Percentiles rank a stretch among this genome's conserved stretches.
Conservation (phyloP, 495 filamentous ascomycete species). For the Thozetella sp. region DNA sequence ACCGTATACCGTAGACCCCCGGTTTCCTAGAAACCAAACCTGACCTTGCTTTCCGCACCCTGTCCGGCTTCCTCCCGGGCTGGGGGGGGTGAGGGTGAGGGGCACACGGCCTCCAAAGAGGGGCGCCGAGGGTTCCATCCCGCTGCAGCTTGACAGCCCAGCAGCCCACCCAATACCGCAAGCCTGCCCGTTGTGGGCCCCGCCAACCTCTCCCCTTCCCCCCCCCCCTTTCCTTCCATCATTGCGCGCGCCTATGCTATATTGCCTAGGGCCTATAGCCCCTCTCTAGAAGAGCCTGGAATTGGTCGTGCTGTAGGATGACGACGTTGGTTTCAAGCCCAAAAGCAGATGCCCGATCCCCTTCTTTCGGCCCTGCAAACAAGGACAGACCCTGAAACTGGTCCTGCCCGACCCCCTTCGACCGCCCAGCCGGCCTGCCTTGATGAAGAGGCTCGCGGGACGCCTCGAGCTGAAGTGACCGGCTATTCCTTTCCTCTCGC, state of each 20-base stretch:
- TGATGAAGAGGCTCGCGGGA: background rate
- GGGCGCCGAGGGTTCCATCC: background rate
- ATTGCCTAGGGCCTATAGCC: background rate
- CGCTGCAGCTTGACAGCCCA: background rate
- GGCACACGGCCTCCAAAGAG: too few species aligned
- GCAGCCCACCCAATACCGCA: too few species aligned
- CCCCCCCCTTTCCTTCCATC: background rate
- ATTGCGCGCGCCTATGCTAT: background rate
- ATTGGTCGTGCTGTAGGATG: conserved; percentile 33
- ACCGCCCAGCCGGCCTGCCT: conserved; percentile 1
- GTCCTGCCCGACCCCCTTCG: conserved; percentile 17
- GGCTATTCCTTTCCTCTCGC: conserved; percentile 5
- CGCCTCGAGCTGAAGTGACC: background rate
- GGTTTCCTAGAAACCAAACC: background rate
- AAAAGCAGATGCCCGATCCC: conserved; percentile 23
- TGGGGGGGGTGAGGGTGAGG: background rate
- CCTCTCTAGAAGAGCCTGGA: background rate
- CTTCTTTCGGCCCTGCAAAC: conserved; percentile 27
- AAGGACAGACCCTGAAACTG: conserved; percentile 38
- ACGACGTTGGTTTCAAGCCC: conserved; percentile 44
- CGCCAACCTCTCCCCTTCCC: too few species aligned
- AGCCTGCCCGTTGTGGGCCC: too few species aligned
- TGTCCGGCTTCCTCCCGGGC: background rate
- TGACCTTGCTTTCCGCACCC: background rate
- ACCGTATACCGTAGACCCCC: too few species aligned